phyloP scores from a whole-genome alignment of 2,329 filamentous ascomycete genomes.

The Chrysoporthe deuterocubensis region DNA sequence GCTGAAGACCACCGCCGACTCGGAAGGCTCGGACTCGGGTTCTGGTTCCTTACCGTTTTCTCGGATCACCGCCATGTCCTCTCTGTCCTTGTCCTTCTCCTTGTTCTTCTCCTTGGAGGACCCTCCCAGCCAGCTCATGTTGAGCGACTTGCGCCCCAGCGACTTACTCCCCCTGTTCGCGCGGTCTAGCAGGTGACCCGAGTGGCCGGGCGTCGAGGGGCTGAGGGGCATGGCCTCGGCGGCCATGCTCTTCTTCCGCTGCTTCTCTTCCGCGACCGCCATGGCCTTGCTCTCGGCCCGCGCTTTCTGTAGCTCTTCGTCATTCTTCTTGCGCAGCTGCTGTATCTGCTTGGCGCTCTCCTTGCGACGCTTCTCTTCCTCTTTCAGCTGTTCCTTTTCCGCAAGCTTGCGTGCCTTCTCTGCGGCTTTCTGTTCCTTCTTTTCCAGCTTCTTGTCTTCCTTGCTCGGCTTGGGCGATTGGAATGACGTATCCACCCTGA shows the following conservation, averaged over 20 bases:
- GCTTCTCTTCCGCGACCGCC: slow-evolving; percentile 56
- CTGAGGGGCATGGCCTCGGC: slow-evolving; percentile 40
- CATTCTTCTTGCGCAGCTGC: slow-evolving; percentile 56
- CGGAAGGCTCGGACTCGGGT: slow-evolving; percentile 15
- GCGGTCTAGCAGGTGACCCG: slow-evolving; percentile 58
- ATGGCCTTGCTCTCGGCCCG: slow-evolving; percentile 69
- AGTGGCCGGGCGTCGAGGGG: slow-evolving; percentile 32
- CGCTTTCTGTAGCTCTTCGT: slow-evolving; percentile 64
- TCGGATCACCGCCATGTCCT: slow-evolving; percentile 29
- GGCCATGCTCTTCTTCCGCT: slow-evolving; percentile 44
- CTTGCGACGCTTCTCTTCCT: slow-evolving; percentile 48
- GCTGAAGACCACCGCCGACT: slow-evolving; percentile 23
- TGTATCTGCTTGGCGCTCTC: slow-evolving; percentile 41
- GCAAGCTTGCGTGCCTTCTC: slow-evolving; percentile 52
- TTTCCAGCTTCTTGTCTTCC: slow-evolving; percentile 67
- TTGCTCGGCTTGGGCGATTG: slow-evolving; percentile 47
- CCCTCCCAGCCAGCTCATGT: slow-evolving; percentile 55
- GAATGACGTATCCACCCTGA: slow-evolving; percentile 55
- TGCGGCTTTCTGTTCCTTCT: slow-evolving; percentile 67
- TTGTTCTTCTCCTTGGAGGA: slow-evolving; percentile 36
- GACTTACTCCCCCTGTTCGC: slow-evolving; percentile 77
- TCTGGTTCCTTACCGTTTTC: slow-evolving; percentile 37
- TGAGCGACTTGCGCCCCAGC: slow-evolving; percentile 75
- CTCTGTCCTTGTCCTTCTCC: slow-evolving; percentile 37
- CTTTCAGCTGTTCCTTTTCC: slow-evolving; percentile 51